Evolutionary conservation across 1,284 basidiomycete species (phyloP).

Genomic region (Puccinia hordei): DNA sequence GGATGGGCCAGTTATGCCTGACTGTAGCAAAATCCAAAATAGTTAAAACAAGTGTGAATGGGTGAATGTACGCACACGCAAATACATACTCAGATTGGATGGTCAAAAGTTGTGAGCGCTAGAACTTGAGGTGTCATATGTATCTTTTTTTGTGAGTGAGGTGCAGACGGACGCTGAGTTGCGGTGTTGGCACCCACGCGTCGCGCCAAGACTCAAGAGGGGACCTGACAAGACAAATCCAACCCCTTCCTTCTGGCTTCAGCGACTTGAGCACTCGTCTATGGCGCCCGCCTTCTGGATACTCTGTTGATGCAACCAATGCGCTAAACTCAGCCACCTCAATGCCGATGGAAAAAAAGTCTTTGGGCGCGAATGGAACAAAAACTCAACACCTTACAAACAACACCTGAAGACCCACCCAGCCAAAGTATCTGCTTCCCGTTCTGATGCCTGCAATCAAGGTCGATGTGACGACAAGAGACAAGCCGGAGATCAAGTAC

Average conservation of each 20-base stretch:
- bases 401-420: not conserved
- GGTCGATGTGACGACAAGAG: not conserved
- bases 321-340: not conserved
- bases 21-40: no score
- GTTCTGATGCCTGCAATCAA: not conserved
- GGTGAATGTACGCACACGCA: no score
- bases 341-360: not conserved
- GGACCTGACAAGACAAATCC: no score
- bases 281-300: slow-evolving; percentile 14
- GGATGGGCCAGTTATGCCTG: not conserved
- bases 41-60: no score
- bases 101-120: no score
- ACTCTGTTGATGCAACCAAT: not conserved
- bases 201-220: no score
- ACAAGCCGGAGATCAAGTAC: not conserved
- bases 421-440: not conserved
- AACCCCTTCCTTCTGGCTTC: no score
- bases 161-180: no score
- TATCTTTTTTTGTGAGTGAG: no score
- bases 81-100: no score
- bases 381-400: slow-evolving; percentile 8
- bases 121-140: no score
- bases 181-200: no score
- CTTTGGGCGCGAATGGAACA: slow-evolving; percentile 15
- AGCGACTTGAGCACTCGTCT: not conserved